Evolutionary conservation across 495 filamentous ascomycete species (phyloP).

Genomic region (Lasiosphaeria miniovina): DNA sequence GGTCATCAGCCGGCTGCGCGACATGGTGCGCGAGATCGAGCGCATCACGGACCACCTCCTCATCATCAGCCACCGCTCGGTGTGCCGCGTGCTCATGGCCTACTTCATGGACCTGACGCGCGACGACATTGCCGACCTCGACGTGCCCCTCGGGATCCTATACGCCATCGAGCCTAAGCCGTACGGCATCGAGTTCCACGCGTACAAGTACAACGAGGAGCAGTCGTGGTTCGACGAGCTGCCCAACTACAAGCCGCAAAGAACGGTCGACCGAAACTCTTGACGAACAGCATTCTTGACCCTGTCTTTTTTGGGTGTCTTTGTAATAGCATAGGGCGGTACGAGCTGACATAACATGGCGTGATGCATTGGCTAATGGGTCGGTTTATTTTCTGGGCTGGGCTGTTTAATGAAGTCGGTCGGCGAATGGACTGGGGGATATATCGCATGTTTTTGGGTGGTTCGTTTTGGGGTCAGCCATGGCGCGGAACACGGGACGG

Average conservation of each 20-base stretch:
- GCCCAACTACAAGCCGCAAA: constrained; percentile 68
- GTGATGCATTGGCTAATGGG: not conserved
- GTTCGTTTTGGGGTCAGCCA: too few species aligned
- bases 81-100: constrained; percentile 86
- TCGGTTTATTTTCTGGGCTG: too few species aligned
- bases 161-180: constrained; percentile 96
- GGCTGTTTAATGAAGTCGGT: too few species aligned
- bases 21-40: constrained; percentile 95
- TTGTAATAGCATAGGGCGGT: not conserved
- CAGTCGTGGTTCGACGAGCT: constrained; percentile 78
- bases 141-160: constrained; percentile 86
- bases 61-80: constrained; percentile 83
- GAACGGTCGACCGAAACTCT: constrained; percentile 45
- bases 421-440: too few species aligned
- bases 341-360: not conserved
- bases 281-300: not conserved
- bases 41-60: constrained; percentile 93
- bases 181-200: constrained; percentile 94
- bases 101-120: constrained; percentile 91
- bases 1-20: constrained; percentile 90
- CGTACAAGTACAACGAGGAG: constrained; percentile 78
- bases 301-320: not conserved
- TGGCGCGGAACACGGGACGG: too few species aligned
- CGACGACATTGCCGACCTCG: constrained; percentile 87
- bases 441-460: too few species aligned